Conservation (phyloP, 176 grass and related monocot genomes). For the Carex pumila region DNA sequence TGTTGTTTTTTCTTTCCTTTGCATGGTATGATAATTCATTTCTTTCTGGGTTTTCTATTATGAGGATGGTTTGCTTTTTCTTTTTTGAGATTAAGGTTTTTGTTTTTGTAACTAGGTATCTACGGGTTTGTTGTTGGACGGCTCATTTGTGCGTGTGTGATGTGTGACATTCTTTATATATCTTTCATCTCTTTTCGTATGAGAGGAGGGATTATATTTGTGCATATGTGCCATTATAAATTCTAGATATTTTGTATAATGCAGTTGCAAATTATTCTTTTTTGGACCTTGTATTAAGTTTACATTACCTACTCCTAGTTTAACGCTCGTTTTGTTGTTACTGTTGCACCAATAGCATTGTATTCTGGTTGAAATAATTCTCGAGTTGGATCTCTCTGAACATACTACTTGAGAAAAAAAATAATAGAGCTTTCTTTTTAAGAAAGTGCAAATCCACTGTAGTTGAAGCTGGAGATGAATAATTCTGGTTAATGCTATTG, state of each 20-base stretch:
- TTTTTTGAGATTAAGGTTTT: constrained; percentile 19
- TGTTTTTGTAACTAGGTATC: constrained; percentile 20
- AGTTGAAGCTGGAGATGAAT: background rate
- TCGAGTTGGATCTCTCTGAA: background rate
- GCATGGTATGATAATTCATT: constrained; percentile 3
- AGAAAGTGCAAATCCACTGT: background rate
- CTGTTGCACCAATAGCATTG: background rate
- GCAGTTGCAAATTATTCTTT: constrained; percentile 16
- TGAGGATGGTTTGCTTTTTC: constrained; percentile 9
- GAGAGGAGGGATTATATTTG: constrained; percentile 28
- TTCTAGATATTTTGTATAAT: constrained; percentile 31
- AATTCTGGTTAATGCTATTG: background rate
- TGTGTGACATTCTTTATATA: constrained; percentile 24
- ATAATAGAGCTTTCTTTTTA: background rate
- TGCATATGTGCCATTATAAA: constrained; percentile 25
- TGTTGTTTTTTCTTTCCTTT: constrained; percentile 16
- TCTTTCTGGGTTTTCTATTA: constrained; percentile 16
- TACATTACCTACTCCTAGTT: background rate
- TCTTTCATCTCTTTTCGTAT: constrained; percentile 27
- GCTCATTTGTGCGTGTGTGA: constrained; percentile 24
- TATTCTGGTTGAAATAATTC: background rate
- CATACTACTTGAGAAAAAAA: too few relatives aligned
- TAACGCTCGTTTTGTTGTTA: background rate
- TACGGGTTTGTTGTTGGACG: constrained; percentile 22
- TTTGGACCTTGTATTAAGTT: background rate